phyloP scores from a whole-genome alignment of 805 yeast species.

The Maudiozyma serrabonitensis region DNA sequence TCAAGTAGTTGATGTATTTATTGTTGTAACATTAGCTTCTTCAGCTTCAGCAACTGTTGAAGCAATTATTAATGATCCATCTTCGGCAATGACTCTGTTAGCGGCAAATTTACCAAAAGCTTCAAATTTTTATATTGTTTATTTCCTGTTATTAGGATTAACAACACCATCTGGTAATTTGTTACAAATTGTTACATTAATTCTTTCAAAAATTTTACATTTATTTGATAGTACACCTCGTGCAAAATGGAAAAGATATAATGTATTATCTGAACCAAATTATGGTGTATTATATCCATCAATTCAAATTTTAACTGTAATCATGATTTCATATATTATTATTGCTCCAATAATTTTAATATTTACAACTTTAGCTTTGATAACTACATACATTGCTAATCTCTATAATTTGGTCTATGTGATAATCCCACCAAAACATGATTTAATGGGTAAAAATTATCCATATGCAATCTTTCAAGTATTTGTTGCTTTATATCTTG shows the following conservation, averaged over 20 bases:
- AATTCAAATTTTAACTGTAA: conserved; percentile 63
- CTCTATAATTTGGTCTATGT: conserved; percentile 59
- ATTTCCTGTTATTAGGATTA: conserved; percentile 73
- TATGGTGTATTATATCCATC: conserved; percentile 82
- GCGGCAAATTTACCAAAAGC: conserved; percentile 79
- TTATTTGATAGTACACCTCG: conserved; percentile 78
- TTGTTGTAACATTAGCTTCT: conserved; percentile 76
- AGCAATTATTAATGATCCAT: conserved; percentile 57
- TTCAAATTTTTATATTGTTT: conserved; percentile 80
- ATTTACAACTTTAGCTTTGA: conserved; percentile 51
- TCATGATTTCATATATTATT: conserved; percentile 65
- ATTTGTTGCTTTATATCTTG: conserved; percentile 62
- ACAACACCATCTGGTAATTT: conserved; percentile 66
- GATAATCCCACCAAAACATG: conserved; percentile 40
- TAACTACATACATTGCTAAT: conserved; percentile 50
- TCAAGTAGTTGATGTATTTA: conserved; percentile 81
- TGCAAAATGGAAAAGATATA: conserved; percentile 75
- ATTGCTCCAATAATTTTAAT: conserved; percentile 67
- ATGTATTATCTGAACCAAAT: conserved; percentile 51
- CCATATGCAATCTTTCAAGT: conserved; percentile 64
- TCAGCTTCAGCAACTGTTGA: conserved; percentile 69
- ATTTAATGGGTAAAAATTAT: conserved; percentile 64
- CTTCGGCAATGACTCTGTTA: conserved; percentile 61
- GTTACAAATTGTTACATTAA: conserved; percentile 64
- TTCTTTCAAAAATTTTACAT: conserved; percentile 58